Base-by-base conservation (phyloP, 345 rosid genomes). In the Sonneratia alba region DNA sequence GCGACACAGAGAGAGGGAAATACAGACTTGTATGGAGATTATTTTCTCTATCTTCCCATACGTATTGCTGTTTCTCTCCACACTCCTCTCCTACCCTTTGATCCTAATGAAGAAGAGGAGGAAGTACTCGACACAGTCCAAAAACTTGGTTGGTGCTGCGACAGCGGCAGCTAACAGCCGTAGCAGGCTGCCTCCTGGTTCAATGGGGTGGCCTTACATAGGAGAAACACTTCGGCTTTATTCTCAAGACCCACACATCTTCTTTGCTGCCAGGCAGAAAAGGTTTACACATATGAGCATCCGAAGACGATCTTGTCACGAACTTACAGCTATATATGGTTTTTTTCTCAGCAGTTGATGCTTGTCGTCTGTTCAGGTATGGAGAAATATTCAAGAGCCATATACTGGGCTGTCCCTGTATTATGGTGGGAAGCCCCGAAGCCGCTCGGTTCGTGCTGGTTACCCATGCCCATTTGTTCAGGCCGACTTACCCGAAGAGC, bases 401-500 rank as follows among this genome's bases (percentile, higher is more conserved):
- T 76, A 81, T 91, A 73, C 84, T 91, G 2, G 89, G 98, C 12
- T 93, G 88, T 72, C 92, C 93, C 42, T 87, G 97, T n/a, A 87
- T 91, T n/a, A 86, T 93, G 96, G 71, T 91, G 72, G 86, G 89
- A 21, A 88, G 92, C 64, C 96, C 90, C 0, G 97, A 89, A 77
- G 97, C 98, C 0, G 88, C 90, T 2, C 80, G 76, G 77, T 89
- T 93, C 72, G 97, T 93, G 70, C 78, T 93, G 72, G 93, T 87
- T 74, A 91, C 89, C 53, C 87, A 86, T 64, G 90, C 96, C 19
- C 81, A 80, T 69, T 74, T 91, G 86, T 93, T 91, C 92, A 89
- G 83, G 82, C 98, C 98, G 43, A 89, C 91, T 7, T 93, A 93
- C 77, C 98, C 98, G 0, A 86, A 79, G 67, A 86, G 96, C 87